phyloP scores from a whole-genome alignment of 2,329 filamentous ascomycete species.

The Pseudocercospora eumusae region DNA sequence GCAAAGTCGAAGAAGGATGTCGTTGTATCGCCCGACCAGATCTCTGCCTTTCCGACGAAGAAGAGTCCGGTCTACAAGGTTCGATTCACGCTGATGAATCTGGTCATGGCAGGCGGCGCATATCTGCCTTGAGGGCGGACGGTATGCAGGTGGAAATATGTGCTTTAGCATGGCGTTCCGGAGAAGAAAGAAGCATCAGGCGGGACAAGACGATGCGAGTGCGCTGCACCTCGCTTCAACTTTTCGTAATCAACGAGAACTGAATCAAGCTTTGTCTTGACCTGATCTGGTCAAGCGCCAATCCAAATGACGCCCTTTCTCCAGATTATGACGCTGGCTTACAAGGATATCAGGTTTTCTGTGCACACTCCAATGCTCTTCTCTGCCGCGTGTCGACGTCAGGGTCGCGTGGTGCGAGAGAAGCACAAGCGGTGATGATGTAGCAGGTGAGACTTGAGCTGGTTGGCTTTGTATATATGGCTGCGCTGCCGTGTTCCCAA shows the following conservation, averaged over 20 bases:
- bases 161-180: slow-evolving; percentile 25
- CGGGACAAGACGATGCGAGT: slow-evolving; percentile 10
- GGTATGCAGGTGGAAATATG: neutral
- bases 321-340: slow-evolving; percentile 1
- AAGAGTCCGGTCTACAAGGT: slow-evolving; percentile 94
- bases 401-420: slow-evolving; percentile 5
- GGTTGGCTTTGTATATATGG: neutral
- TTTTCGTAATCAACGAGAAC: neutral
- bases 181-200: slow-evolving; percentile 10
- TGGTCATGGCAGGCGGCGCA: slow-evolving; percentile 80
- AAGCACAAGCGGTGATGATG: neutral
- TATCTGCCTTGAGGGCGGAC: slow-evolving; percentile 54
- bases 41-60: slow-evolving; percentile 93
- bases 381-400: slow-evolving; percentile 1
- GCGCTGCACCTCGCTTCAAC: slow-evolving; percentile 2
- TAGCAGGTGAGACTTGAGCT: neutral
- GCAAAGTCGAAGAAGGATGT: slow-evolving; percentile 86
- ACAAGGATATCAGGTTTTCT: slow-evolving; percentile 6
- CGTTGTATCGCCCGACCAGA: slow-evolving; percentile 87
- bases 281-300: neutral
- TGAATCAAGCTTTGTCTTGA: slow-evolving; percentile 2
- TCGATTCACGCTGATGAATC: slow-evolving; percentile 90
- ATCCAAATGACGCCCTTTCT: slow-evolving; percentile 1
- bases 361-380: neutral
- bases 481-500: neutral